phyloP scores from a whole-genome alignment of 2,329 filamentous ascomycete species.

The Harringtonia aguacate region DNA sequence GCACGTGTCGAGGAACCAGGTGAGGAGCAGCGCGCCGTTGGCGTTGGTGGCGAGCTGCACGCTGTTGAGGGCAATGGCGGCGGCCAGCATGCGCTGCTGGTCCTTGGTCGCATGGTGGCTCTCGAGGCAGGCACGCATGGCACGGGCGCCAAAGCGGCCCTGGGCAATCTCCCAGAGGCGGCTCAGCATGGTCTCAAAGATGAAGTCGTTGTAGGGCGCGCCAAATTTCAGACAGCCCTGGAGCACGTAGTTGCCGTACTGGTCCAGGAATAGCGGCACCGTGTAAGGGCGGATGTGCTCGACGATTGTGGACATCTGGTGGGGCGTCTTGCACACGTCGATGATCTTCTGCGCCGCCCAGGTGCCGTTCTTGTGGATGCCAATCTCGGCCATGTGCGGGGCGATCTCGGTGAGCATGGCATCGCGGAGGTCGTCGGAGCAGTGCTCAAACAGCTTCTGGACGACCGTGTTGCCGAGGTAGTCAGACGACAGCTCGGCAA shows the following conservation, averaged over 20 bases:
- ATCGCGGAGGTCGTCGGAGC: slow-evolving; percentile 81
- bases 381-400: slow-evolving; percentile 90
- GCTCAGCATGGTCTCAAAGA: slow-evolving; percentile 94
- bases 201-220: slow-evolving; percentile 83
- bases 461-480: slow-evolving; percentile 99
- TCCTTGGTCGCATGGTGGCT: slow-evolving; percentile 92
- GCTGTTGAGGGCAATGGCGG: slow-evolving; percentile 90
- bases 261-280: slow-evolving; percentile 86
- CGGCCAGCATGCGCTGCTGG: slow-evolving; percentile 89
- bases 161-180: slow-evolving; percentile 90
- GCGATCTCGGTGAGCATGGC: slow-evolving; percentile 83
- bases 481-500: slow-evolving; percentile 88
- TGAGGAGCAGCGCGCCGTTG: slow-evolving; percentile 86
- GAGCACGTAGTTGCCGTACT: slow-evolving; percentile 97
- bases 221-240: slow-evolving; percentile 94
- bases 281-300: slow-evolving; percentile 78
- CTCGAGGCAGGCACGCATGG: slow-evolving; percentile 93
- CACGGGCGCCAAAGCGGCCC: slow-evolving; percentile 86
- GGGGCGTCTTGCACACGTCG: slow-evolving; percentile 78
- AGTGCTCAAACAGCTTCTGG: slow-evolving; percentile 96
- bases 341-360: slow-evolving; percentile 99
- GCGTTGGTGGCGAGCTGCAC: slow-evolving; percentile 93
- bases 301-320: slow-evolving; percentile 76
- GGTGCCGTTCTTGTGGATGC: slow-evolving; percentile 97
- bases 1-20: slow-evolving; percentile 97